Conservation (phyloP, 2,329 filamentous ascomycete genomes). For the Aureobasidium sp. region DNA sequence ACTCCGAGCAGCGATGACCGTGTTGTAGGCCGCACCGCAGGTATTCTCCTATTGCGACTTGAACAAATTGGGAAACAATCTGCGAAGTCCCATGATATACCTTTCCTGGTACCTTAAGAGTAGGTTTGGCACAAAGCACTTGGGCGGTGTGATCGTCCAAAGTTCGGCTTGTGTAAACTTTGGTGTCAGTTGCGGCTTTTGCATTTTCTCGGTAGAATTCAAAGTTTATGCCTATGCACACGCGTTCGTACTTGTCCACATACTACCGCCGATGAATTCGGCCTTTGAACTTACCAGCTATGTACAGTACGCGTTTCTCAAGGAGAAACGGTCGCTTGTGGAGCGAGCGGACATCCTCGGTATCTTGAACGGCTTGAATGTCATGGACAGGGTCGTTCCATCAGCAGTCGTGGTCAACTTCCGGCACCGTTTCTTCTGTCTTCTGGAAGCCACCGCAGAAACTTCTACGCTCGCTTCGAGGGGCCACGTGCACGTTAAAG, state of each 20-base stretch:
- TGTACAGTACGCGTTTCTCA: neutral
- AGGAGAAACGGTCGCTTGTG: neutral
- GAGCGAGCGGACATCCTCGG: neutral
- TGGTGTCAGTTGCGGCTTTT: neutral
- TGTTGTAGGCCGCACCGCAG: too few relatives aligned
- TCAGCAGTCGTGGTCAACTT: neutral
- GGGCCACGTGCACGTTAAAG: neutral
- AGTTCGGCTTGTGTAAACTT: neutral
- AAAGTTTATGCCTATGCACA: neutral
- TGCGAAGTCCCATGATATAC: neutral
- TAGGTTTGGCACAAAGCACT: neutral
- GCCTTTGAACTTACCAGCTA: neutral
- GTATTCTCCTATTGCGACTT: too few relatives aligned
- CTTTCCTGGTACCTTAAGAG: neutral
- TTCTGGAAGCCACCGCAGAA: neutral
- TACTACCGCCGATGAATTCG: neutral
- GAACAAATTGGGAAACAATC: neutral
- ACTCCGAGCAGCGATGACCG: too few relatives aligned
- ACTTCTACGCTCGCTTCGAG: neutral
- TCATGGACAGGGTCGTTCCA: neutral
- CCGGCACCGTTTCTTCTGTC: neutral
- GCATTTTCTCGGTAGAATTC: neutral
- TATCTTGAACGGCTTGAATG: neutral
- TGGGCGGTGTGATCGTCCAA: neutral
- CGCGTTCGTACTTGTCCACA: neutral